phyloP scores from a whole-genome alignment of 23 red algal species.

The Chondrus crispus region DNA sequence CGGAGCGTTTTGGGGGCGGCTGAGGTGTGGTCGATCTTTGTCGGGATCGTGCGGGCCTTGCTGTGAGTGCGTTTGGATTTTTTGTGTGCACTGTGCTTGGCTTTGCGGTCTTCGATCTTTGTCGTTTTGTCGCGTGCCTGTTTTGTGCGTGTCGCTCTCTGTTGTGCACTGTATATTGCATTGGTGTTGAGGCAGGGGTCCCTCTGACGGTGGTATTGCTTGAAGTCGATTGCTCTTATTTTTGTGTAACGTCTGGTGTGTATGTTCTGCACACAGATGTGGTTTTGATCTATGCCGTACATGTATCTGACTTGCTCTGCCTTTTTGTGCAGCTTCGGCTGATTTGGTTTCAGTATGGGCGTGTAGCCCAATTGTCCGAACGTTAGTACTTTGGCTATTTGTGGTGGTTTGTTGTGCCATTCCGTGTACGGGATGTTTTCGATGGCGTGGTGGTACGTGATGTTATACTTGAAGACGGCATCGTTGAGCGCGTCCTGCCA shows the following conservation, averaged over 20 bases:
- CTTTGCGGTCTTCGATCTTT: not conserved
- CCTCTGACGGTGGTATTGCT: not conserved
- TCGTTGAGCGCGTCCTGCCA: not conserved
- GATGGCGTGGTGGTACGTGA: not conserved
- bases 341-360: not conserved
- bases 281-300: not conserved
- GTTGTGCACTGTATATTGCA: too few species aligned
- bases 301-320: not conserved
- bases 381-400: not conserved
- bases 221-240: slow-evolving; percentile 7
- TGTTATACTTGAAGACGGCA: not conserved
- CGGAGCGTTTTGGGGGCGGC: too few species aligned
- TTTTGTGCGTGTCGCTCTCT: not conserved
- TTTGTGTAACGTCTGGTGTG: not conserved
- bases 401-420: not conserved
- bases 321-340: not conserved
- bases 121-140: not conserved
- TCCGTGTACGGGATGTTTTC: not conserved
- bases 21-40: not conserved
- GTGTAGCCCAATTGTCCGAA: not conserved
- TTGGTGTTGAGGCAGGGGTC: too few species aligned
- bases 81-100: too few species aligned
- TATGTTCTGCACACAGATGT: not conserved
- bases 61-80: too few species aligned
- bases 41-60: too few species aligned